Base-by-base conservation (phyloP, 805 yeast species). In the Spathaspora gorwiae region DNA sequence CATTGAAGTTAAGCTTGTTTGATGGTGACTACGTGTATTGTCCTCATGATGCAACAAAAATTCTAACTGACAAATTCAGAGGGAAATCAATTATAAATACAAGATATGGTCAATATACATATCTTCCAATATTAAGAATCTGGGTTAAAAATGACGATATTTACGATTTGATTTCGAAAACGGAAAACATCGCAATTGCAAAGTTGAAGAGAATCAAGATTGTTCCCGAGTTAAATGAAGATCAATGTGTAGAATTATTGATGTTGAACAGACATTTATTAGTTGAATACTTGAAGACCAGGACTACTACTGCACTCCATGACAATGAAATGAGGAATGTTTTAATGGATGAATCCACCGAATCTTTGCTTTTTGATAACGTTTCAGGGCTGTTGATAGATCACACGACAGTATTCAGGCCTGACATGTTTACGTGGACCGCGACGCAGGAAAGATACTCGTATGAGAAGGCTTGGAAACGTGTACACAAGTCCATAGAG, bases 41-140 rank as follows among this genome's bases (percentile, higher is more conserved):
- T 26, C 73, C 74, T 5, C 49, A 55, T 30, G 55, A 61, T n/a
- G 68, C 59, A 47, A 55, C 56, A 14, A 56, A 51, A 26, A 35
- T 66, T 2, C 54, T 70, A 35, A 39, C 47, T 5, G 53, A 57
- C 44, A 75, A 70, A 48, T 70, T 69, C 49, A 41, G 49, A 3
- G 52, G 52, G 47, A 63, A 35, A 8, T 61, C 70, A 1, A 40
- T 70, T 24, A 55, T 60, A 14, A 56, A 59, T 1, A 57, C 58
- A 11, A 57, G 58, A 10, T 81, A 64, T 57, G 59, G 65, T 26
- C 68, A 64, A 1, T 73, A 73, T 47, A 57, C 70, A 1, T 84
- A 70, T 52, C 45, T 81, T 8, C 78, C 81, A 0, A 78, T 76
- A 44, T 52, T 82, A 35, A 62, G 84, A 35, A 54, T 71, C 19